phyloP scores from a whole-genome alignment of 805 yeast species.

The Osmozyma mogii region DNA sequence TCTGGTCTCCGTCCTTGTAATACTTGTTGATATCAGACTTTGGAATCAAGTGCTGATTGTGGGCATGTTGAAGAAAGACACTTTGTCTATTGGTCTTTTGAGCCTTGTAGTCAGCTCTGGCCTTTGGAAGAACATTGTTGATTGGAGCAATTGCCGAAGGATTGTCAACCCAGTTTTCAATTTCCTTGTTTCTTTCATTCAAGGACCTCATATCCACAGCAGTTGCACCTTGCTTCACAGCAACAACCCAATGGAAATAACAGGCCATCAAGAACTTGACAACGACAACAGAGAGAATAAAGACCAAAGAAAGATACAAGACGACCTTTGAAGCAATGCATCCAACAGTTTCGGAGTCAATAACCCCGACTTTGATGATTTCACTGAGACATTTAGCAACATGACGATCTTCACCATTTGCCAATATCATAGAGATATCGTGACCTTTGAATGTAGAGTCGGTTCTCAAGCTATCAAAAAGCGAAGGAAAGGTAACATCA shows the following conservation, averaged over 20 bases:
- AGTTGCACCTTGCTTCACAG: conserved; percentile 64
- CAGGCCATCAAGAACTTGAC: conserved; percentile 79
- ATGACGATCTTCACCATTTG: conserved; percentile 57
- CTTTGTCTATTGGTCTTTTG: conserved; percentile 31
- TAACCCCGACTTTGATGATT: conserved; percentile 78
- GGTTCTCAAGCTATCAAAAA: conserved; percentile 57
- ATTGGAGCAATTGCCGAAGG: conserved; percentile 19
- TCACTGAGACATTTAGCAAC: conserved; percentile 80
- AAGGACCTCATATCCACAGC: conserved; percentile 49
- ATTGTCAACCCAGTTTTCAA: conserved; percentile 84
- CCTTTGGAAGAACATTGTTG: conserved; percentile 40
- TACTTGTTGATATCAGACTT: conserved; percentile 29
- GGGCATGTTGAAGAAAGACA: conserved; percentile 31
- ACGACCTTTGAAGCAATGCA: conserved; percentile 89
- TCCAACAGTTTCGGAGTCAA: conserved; percentile 86
- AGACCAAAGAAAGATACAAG: conserved; percentile 69
- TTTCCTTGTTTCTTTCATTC: conserved; percentile 54
- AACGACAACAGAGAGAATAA: conserved; percentile 74
- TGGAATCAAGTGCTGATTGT: conserved; percentile 19
- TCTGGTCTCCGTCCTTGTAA: conserved; percentile 24
- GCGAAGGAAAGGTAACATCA: conserved; percentile 63
- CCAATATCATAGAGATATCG: conserved; percentile 70
- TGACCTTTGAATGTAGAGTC: conserved; percentile 57
- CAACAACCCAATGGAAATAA: conserved; percentile 78
- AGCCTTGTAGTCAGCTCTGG: conserved; percentile 42